Percentiles rank a stretch among this genome's conserved stretches.
These are phyloP conservation scores for Oryza meyeriana DNA, from an alignment of 176 grass and related monocot genomes.

Conservation along the genomic window DNA sequence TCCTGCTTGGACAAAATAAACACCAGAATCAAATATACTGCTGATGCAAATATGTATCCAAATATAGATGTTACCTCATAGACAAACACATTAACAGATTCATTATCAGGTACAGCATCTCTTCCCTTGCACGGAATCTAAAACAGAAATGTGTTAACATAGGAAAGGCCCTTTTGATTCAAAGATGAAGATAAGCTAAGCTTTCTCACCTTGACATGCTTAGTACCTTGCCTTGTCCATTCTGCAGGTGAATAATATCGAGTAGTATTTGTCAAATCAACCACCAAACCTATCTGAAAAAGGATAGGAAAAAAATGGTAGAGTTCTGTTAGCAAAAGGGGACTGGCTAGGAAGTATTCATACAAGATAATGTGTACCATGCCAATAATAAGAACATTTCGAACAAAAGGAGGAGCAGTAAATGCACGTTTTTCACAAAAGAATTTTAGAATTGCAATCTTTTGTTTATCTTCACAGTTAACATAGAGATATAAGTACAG, in stretches of 20 bases:
- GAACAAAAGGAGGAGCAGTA: slow-evolving; percentile 10
- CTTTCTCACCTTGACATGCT: slow-evolving; percentile 85
- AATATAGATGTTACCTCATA: slow-evolving; percentile 58
- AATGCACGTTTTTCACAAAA: background rate
- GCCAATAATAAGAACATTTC: background rate
- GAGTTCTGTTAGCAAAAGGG: background rate
- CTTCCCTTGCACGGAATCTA: slow-evolving; percentile 95
- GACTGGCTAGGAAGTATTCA: slow-evolving; percentile 4
- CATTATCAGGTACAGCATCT: slow-evolving; percentile 91
- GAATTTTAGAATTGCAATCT: background rate
- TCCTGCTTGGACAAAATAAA: background rate
- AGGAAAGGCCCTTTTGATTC: background rate
- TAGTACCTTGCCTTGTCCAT: slow-evolving; percentile 88
- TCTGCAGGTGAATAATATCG: slow-evolving; percentile 76
- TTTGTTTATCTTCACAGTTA: background rate
- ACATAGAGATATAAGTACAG: slow-evolving; percentile 1
- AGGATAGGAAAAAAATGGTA: background rate
- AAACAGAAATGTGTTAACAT: slow-evolving; percentile 29
- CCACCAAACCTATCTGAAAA: slow-evolving; percentile 89
- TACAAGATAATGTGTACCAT: background rate
- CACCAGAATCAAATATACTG: background rate
- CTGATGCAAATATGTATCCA: background rate
- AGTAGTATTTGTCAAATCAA: slow-evolving; percentile 98
- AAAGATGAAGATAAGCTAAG: slow-evolving; percentile 17
- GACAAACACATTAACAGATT: slow-evolving; percentile 83